Conservation (phyloP, 441 rosid genomes). For the Viola pubescens region DNA sequence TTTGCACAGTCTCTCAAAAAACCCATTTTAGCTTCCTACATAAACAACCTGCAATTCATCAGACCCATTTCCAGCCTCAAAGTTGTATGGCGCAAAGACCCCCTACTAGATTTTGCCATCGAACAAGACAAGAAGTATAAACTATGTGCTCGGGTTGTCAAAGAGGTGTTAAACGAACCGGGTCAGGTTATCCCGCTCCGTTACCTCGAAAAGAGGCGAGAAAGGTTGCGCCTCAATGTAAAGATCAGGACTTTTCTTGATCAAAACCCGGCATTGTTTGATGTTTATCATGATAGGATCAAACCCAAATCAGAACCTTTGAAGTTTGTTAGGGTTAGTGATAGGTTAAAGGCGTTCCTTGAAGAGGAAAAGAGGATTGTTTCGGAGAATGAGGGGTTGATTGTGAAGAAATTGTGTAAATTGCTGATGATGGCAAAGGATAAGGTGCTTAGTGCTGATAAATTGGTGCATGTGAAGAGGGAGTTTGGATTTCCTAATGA, state of each 20-base stretch:
- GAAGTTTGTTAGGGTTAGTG: slow-evolving; percentile 45
- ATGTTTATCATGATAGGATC: slow-evolving; percentile 51
- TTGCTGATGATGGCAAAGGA: slow-evolving; percentile 76
- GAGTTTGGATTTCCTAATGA: slow-evolving; percentile 77
- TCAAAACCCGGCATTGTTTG: slow-evolving; percentile 49
- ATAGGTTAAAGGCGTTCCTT: slow-evolving; percentile 44
- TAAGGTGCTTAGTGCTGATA: slow-evolving; percentile 50
- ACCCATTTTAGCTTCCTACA: slow-evolving; percentile 9
- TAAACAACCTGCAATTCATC: slow-evolving; percentile 8
- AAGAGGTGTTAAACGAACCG: slow-evolving; percentile 67
- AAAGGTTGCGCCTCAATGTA: slow-evolving; percentile 50
- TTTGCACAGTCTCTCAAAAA: slow-evolving; percentile 1
- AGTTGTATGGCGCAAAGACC: slow-evolving; percentile 72
- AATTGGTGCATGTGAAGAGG: slow-evolving; percentile 65
- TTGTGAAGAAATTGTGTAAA: slow-evolving; percentile 65
- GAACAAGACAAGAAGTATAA: slow-evolving; percentile 57
- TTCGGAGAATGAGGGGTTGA: slow-evolving; percentile 35
- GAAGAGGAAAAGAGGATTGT: slow-evolving; percentile 52
- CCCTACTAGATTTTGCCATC: slow-evolving; percentile 53
- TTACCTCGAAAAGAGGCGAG: slow-evolving; percentile 72
- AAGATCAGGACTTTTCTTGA: slow-evolving; percentile 39
- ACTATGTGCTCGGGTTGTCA: slow-evolving; percentile 55
- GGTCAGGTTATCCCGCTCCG: slow-evolving; percentile 63
- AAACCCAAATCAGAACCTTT: slow-evolving; percentile 56
- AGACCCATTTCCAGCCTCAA: slow-evolving; percentile 57